Evolutionary conservation across 2,329 filamentous ascomycete genomes (phyloP).

Genomic region (Cladosporium sp.): DNA sequence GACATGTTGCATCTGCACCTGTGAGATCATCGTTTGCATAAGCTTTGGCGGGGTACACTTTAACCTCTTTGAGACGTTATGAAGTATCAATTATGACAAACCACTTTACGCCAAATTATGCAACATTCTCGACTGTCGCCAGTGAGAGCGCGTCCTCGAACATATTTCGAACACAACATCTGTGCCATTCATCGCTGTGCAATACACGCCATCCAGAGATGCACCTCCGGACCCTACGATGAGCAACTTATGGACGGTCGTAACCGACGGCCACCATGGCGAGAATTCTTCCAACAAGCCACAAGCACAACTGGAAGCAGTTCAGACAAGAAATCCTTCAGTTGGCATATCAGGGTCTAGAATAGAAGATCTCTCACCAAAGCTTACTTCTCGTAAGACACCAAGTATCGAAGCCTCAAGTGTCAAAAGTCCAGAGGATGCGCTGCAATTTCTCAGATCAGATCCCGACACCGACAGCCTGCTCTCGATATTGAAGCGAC

Average conservation of each 20-base stretch:
- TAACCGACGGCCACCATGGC: constrained; percentile 8
- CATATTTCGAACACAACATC: neutral
- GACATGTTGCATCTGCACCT: neutral
- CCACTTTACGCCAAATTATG: neutral
- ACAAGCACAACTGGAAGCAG: constrained; percentile 4
- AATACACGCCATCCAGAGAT: neutral
- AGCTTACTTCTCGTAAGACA: neutral
- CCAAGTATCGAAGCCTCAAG: constrained; percentile 19
- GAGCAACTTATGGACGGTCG: constrained; percentile 17
- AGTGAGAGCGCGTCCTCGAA: neutral
- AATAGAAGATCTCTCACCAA: neutral
- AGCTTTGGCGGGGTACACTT: neutral
- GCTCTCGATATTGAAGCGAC: constrained; percentile 22
- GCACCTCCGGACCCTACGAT: neutral
- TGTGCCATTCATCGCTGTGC: neutral
- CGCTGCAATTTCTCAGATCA: constrained; percentile 41
- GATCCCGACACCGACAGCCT: constrained; percentile 41
- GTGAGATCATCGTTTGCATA: constrained; percentile 12
- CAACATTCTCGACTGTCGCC: neutral
- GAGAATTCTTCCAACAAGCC: neutral
- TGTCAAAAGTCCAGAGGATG: constrained; percentile 26
- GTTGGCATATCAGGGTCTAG: neutral
- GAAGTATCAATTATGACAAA: neutral
- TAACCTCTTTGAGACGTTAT: neutral
- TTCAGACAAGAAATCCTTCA: constrained; percentile 5